Base-by-base conservation (phyloP, 306 rosid genomes). In the Sechiopsis laciniata region DNA sequence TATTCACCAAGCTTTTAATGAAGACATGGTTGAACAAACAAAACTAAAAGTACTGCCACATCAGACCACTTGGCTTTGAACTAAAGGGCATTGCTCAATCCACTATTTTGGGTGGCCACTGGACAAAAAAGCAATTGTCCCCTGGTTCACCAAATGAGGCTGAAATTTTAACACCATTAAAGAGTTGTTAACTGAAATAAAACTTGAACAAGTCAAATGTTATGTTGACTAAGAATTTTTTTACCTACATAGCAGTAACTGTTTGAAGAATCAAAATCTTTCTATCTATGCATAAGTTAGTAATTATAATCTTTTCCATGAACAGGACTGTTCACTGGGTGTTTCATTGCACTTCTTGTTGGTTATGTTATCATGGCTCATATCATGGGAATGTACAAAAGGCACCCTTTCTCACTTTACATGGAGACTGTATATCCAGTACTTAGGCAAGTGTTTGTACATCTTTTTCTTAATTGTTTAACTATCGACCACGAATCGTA, bases 351-450 rank as follows among this genome's bases (percentile, higher is more conserved):
- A 2, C 97, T 94, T 55, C 83, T 94, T 12, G 89, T 79, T 32
- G 99, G 96, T 73, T 94, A 94, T 77, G 91, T 85, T 67, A 82
- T 89, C 55, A 88, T 94, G 99, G 99, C 99, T 83, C 96, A 84
- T 82, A 74, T 94, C 10, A 86, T 83, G 24, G 96, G 97, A 42
- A 62, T 86, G 69, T 94, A 94, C 76, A 82, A 79, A 82, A 58
- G 77, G 53, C 85, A 84, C 10, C 80, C 84, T 78, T 71, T 78
- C 65, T 88, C 97, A 59, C 75, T 88, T 32, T 94, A 94, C 84
- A 91, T 94, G 99, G 97, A 94, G 82, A 94, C 97, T 71, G 90
- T 79, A 42, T 94, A 89, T 78, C 99, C 99, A 76, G 84, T 94
- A 73, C 85, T 94, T 73, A 91, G 99, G 99, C 87, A 84, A 81